Base-by-base conservation (phyloP, 768 basidiomycete genomes). In the Austroboletus eburneus region DNA sequence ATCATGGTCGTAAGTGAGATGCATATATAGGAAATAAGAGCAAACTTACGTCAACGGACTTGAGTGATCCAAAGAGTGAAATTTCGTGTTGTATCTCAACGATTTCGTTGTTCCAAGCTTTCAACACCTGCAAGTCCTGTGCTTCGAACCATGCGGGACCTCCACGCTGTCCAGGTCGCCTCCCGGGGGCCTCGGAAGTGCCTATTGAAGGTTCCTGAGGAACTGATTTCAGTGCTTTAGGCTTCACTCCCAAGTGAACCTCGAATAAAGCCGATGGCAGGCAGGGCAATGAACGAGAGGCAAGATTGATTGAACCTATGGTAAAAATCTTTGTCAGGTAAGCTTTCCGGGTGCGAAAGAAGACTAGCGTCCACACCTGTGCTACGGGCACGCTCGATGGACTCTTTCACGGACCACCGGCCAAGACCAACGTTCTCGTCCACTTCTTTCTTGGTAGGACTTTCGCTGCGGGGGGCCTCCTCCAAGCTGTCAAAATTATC, bases 21-120 rank as follows among this genome's bases (percentile, higher is more conserved):
- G 21, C 14, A 39, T 13, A 0, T 32, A 45, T 21, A 30, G 27
- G 33, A 39, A 39, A 38, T 1, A 2, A 21, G 22, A 45, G 14
- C 14, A 38, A 16, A 70, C 88, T 46, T 67, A 89, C 89, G 64
- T 92, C 90, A 33, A 92, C 56, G 2, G 72, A 77, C 65, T 90
- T 91, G 43, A 92, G 70, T 4, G 86, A 87, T 3, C 89, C 89
- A 59, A 92, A 92, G 37, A 91, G 72, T 0, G 85, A 85, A 13
- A 92, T 83, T 61, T 92, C 90, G 20, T 80, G 82, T 54, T 91
- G 89, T 23, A 92, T 74, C 57, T 87, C 85, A 16, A 76, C 52
- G 34, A 92, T 90, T 17, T 85, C 81, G 56, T 92, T 91, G 57
- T 81, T 85, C 78, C 84, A 85, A 14, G 81, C 81, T 59, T 89